A percentile compares a stretch with the other conserved stretches of the same genome.
phyloP scores from a whole-genome alignment of 768 basidiomycete genomes.

The Termitomyces sp. region DNA sequence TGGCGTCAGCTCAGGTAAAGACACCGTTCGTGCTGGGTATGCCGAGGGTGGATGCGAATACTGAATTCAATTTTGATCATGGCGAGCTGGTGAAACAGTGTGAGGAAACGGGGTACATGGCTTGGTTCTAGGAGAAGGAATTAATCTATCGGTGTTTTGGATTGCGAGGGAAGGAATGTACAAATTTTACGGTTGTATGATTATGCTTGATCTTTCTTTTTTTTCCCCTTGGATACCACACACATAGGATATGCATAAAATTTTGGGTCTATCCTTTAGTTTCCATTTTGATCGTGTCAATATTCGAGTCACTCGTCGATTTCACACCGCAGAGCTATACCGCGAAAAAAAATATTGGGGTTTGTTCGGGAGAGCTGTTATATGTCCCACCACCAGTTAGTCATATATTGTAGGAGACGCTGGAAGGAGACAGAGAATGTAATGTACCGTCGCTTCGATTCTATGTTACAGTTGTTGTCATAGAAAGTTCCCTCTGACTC shows the following conservation, averaged over 20 bases:
- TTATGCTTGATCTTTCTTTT: neutral
- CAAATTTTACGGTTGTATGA: neutral
- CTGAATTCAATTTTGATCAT: constrained; percentile 56
- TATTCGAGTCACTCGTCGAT: no score
- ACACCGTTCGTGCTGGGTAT: constrained; percentile 39
- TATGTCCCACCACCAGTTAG: no score
- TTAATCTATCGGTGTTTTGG: neutral
- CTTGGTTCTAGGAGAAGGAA: constrained; percentile 50
- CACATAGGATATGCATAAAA: neutral
- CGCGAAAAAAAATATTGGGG: no score
- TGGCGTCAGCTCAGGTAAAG: constrained; percentile 6
- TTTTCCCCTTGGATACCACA: neutral
- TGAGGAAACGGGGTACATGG: constrained; percentile 62
- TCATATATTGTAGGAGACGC: no score
- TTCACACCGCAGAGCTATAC: no score
- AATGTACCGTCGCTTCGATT: no score
- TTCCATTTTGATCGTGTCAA: no score
- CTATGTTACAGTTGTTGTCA: no score
- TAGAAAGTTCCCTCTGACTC: no score
- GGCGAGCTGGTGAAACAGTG: constrained; percentile 49
- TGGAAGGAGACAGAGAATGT: no score
- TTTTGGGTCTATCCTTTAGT: neutral
- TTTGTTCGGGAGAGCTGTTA: no score
- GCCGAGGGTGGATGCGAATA: constrained; percentile 47
- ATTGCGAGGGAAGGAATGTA: neutral